Evolutionary conservation across 169 alveolate species (phyloP).

Genomic region (Babesia gibsoni): DNA sequence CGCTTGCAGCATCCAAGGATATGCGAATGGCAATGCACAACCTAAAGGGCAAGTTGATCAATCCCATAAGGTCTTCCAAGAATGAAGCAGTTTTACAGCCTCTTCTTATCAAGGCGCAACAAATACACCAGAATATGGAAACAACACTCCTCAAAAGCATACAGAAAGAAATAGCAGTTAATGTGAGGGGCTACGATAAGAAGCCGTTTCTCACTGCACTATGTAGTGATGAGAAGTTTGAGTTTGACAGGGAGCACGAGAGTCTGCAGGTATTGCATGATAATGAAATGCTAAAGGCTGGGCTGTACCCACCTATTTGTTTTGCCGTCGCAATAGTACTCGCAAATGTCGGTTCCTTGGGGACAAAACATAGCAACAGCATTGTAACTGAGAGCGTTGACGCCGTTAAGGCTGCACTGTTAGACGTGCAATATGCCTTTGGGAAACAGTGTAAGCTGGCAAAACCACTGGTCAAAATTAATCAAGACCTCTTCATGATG

Average conservation of each 20-base stretch:
- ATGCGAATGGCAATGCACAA: conserved; percentile 6
- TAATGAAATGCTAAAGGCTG: neutral
- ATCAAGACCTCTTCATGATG: conserved; percentile 23
- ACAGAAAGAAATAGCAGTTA: conserved; percentile 1
- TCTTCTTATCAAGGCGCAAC: conserved; percentile 31
- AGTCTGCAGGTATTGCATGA: neutral
- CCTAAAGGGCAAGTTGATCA: conserved; percentile 2
- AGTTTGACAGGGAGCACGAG: conserved; percentile 23
- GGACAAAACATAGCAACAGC: neutral
- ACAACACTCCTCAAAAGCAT: neutral
- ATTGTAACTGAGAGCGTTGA: neutral
- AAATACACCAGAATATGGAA: conserved; percentile 23
- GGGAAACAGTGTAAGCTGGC: neutral
- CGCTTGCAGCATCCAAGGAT: neutral
- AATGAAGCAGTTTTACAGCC: conserved; percentile 19
- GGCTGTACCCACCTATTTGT: conserved; percentile 26
- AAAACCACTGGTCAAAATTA: neutral
- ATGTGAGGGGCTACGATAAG: conserved; percentile 9
- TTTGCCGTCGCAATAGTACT: conserved; percentile 14
- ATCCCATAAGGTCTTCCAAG: conserved; percentile 4
- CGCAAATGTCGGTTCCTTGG: neutral
- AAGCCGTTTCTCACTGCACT: neutral
- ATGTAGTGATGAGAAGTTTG: conserved; percentile 2
- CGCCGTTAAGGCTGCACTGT: conserved; percentile 6
- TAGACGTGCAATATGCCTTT: conserved; percentile 20